phyloP scores from a whole-genome alignment of 2,329 filamentous ascomycete genomes.

The Sordariomycetes sp. region DNA sequence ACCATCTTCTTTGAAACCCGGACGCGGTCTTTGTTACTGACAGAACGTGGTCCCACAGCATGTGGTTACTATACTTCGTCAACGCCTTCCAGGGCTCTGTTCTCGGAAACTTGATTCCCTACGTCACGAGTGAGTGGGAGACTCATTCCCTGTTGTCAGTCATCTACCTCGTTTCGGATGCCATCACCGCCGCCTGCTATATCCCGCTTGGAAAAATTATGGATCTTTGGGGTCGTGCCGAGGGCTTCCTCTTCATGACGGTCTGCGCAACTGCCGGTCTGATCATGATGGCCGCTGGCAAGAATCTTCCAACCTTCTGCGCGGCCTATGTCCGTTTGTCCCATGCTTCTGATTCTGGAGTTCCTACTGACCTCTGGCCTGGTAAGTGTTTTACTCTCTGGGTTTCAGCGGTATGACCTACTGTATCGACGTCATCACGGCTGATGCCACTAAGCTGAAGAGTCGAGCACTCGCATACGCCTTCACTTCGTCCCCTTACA shows the following conservation, averaged over 20 bases:
- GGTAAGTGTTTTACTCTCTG: constrained; percentile 50
- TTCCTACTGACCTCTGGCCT: background rate
- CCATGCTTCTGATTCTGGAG: background rate
- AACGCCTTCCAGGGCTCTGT: constrained; percentile 33
- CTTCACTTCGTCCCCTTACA: constrained; percentile 48
- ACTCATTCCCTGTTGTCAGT: constrained; percentile 39
- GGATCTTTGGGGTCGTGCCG: constrained; percentile 49
- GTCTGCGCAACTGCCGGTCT: constrained; percentile 33
- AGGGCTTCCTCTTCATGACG: constrained; percentile 42
- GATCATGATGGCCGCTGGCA: constrained; percentile 48
- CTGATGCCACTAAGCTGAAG: constrained; percentile 51
- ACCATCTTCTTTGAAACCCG: too few relatives aligned
- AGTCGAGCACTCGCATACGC: constrained; percentile 48
- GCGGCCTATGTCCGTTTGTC: constrained; percentile 18
- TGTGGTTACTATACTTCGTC: constrained; percentile 36
- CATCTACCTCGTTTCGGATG: constrained; percentile 36
- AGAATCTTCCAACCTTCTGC: constrained; percentile 32
- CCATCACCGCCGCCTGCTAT: constrained; percentile 45
- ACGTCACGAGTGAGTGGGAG: constrained; percentile 33
- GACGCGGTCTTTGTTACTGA: constrained; percentile 5
- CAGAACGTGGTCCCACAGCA: constrained; percentile 13
- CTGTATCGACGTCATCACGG: constrained; percentile 49
- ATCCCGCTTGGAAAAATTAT: constrained; percentile 52
- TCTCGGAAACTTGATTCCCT: constrained; percentile 25
- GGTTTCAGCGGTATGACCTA: constrained; percentile 49